A percentile compares a stretch with the other conserved stretches of the same genome.
These are phyloP conservation scores for Beauveria sp. DNA, from an alignment of 2,329 filamentous ascomycete species.

Conservation along the genomic window DNA sequence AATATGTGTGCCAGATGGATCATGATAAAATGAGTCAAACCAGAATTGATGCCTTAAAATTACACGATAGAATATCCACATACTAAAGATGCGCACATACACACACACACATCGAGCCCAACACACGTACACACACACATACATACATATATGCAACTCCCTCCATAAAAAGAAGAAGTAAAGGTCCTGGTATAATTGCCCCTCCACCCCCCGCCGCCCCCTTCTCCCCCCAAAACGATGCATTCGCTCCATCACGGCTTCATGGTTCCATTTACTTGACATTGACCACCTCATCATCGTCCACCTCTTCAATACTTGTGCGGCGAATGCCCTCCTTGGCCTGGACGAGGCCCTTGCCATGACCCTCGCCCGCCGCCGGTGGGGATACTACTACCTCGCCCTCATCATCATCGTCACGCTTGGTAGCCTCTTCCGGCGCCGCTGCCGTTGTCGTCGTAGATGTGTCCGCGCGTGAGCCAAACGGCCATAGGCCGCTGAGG, in stretches of 20 bases:
- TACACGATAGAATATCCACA: not conserved
- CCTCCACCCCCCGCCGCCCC: not conserved
- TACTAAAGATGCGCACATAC: not conserved
- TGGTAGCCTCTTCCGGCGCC: constrained; percentile 28
- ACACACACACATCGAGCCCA: not conserved
- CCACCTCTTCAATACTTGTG: constrained; percentile 53
- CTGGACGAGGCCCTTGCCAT: constrained; percentile 34
- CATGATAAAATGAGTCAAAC: no score
- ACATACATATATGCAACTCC: not conserved
- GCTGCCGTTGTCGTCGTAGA: constrained; percentile 31
- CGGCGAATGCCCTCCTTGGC: constrained; percentile 45
- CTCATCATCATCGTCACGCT: constrained; percentile 16
- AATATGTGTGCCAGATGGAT: no score
- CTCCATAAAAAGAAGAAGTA: not conserved
- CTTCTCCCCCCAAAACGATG: not conserved
- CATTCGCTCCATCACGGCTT: not conserved
- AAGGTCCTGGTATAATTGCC: not conserved
- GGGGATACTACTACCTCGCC: constrained; percentile 16
- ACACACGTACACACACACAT: not conserved
- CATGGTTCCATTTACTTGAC: not conserved
- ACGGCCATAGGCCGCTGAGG: constrained; percentile 52
- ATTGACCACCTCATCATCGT: constrained; percentile 37
- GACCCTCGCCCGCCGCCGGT: constrained; percentile 21
- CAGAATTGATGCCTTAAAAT: not conserved
- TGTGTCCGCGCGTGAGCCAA: constrained; percentile 30